Conservation (phyloP, 2,329 filamentous ascomycete genomes). For the Ophiobolus disseminans region DNA sequence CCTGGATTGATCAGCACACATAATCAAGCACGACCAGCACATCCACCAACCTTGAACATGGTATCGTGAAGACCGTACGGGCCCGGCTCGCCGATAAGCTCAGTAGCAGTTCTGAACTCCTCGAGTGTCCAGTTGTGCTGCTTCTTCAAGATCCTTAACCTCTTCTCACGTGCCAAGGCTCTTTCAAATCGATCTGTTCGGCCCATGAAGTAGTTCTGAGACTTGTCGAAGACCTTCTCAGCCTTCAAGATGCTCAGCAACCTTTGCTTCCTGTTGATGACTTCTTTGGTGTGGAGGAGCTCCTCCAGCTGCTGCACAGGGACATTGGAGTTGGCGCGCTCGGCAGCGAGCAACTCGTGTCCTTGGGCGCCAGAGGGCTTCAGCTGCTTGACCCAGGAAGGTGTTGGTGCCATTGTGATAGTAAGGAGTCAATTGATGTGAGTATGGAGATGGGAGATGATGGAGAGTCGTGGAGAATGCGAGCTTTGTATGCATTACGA, state of each 20-base stretch:
- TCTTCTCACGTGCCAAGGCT: constrained; percentile 74
- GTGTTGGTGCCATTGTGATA: constrained; percentile 51
- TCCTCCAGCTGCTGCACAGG: constrained; percentile 71
- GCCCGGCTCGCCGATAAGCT: constrained; percentile 74
- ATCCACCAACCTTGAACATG: constrained; percentile 67
- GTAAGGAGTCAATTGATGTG: constrained; percentile 3
- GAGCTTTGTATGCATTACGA: too few relatives aligned
- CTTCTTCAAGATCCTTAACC: constrained; percentile 69
- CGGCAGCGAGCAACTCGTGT: constrained; percentile 70
- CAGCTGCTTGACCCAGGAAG: constrained; percentile 71
- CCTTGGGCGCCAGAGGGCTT: constrained; percentile 73
- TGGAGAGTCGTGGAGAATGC: constrained; percentile 1
- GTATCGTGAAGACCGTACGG: constrained; percentile 76
- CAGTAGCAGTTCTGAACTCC: constrained; percentile 69
- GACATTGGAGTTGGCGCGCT: constrained; percentile 72
- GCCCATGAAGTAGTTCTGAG: constrained; percentile 77
- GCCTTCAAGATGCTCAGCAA: constrained; percentile 70
- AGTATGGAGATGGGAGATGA: constrained; percentile 15
- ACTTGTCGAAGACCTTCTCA: constrained; percentile 79
- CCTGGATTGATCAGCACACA: constrained; percentile 49
- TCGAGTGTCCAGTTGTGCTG: constrained; percentile 72
- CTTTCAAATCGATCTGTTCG: constrained; percentile 72
- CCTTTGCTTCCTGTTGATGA: constrained; percentile 65
- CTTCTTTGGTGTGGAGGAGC: constrained; percentile 72
- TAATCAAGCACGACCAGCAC: neutral